Conservation (phyloP, 169 alveolate species). For the Cryptosporidium baileyi region DNA sequence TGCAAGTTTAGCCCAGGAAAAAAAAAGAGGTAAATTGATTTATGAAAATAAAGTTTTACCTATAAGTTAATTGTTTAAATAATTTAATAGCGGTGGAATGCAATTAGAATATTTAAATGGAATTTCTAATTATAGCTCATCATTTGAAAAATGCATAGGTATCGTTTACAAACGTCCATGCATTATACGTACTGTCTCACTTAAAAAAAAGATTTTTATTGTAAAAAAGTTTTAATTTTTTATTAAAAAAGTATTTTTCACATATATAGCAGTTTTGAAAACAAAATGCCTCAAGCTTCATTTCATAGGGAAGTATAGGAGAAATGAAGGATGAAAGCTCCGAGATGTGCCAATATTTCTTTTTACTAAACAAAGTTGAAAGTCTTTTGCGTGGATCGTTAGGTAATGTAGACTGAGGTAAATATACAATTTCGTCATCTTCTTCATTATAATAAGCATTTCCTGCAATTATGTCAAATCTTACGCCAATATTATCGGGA, state of each 20-base stretch:
- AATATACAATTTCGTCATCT: constrained; percentile 36
- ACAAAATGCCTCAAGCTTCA: constrained; percentile 43
- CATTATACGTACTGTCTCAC: constrained; percentile 24
- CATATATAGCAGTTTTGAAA: constrained; percentile 33
- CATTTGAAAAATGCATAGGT: background rate
- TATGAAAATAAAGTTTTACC: too few species aligned
- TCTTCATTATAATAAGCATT: constrained; percentile 40
- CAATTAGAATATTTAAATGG: too few species aligned
- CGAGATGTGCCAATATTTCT: constrained; percentile 62
- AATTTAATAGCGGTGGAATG: too few species aligned
- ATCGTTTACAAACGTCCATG: constrained; percentile 51
- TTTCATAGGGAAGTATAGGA: background rate
- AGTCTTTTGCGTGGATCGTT: constrained; percentile 49
- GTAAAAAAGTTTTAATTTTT: background rate
- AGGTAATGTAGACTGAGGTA: constrained; percentile 37
- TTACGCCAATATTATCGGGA: constrained; percentile 44
- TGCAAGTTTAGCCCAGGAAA: too few species aligned
- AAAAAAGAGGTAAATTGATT: too few species aligned
- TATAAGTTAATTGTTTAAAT: too few species aligned
- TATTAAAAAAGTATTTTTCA: background rate
- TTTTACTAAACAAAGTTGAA: background rate
- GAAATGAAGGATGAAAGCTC: constrained; percentile 26
- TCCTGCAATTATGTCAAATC: constrained; percentile 48
- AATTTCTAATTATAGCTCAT: too few species aligned
- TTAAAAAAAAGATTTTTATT: constrained; percentile 54